Evolutionary conservation across 805 yeast species (phyloP), one percentile per base, ranked within the genome.

Genomic region (Yarrowia yakushimensis): DNA sequence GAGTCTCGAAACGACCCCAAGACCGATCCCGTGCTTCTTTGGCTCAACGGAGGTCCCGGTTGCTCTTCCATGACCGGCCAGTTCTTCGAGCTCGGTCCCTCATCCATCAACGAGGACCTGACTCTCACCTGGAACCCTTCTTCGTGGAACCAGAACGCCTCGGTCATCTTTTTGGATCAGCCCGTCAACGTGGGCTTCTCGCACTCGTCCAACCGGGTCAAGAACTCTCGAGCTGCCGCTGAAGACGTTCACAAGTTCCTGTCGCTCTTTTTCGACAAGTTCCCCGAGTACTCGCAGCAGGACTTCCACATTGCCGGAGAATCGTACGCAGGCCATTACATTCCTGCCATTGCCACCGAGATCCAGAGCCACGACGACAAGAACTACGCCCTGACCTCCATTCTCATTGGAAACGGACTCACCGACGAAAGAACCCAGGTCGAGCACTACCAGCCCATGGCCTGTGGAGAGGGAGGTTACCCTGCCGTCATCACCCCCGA

Each of bases 21-120:
- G 62, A 88, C 79, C 62, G 97, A 93, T 74, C 97, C 97, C 2
- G 81, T 91, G 20, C 81, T 93, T 61, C 79, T 93, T 67, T 91
- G 97, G 98, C 79, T 92, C 69, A 92, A 92, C 72, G 97, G 97
- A 67, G 97, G 97, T 6, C 97, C 97, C 41, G 97, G 97, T 11
- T 92, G 97, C 73, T 89, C 97, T 0, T 89, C 97, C 0, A 76
- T 90, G 71, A 89, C 96, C 34, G 97, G 97, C 10, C 78, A 92
- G 64, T 84, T 93, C 69, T 90, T 92, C 70, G 98, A 93, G 73
- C 81, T 91, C 71, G 98, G 98, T 27, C 96, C 97, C 7, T 82
- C 96, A 0, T 79, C 86, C 11, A 84, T 93, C 64, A 81, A 84
- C 59, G 73, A 82, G 41, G 81, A 84, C 39, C 74, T 87, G 67